Evolutionary conservation across 2,329 filamentous ascomycete species (phyloP).

Genomic region (Drechslerella stenobrocha): DNA sequence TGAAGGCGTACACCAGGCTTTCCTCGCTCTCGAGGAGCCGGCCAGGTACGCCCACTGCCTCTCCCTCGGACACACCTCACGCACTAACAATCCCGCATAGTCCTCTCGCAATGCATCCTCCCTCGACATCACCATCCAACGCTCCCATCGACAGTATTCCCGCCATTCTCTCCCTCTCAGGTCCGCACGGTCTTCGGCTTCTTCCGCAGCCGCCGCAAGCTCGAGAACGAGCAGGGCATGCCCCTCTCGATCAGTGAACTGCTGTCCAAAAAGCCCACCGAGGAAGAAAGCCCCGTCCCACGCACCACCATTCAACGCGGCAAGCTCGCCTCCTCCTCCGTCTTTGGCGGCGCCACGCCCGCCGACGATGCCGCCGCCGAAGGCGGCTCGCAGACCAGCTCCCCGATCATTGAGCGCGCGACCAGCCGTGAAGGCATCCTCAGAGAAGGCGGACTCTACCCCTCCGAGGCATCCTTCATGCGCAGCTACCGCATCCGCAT

Average conservation of each 20-base stretch:
- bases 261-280: constrained; percentile 50
- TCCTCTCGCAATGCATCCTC: constrained; percentile 22
- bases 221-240: constrained; percentile 35
- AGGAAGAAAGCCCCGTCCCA: constrained; percentile 6
- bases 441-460: constrained; percentile 55
- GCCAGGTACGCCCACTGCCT: constrained; percentile 13
- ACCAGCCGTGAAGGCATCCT: constrained; percentile 61
- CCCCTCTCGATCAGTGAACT: constrained; percentile 56
- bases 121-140: constrained; percentile 10
- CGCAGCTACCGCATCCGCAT: constrained; percentile 79
- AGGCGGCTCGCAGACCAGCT: constrained; percentile 10
- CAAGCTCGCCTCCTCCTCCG: constrained; percentile 59
- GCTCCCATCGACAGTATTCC: not conserved
- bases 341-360: constrained; percentile 56
- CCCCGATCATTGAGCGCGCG: constrained; percentile 14
- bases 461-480: constrained; percentile 70
- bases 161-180: constrained; percentile 10
- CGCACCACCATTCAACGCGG: constrained; percentile 55
- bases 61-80: constrained; percentile 2
- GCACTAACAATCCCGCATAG: constrained; percentile 11
- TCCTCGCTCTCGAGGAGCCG: constrained; percentile 43
- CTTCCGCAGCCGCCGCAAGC: constrained; percentile 35
- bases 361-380: constrained; percentile 56
- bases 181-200: constrained; percentile 30
- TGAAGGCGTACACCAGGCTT: constrained; percentile 37